Conservation (phyloP, 306 rosid species). For the Elaeagnus macrophylla region DNA sequence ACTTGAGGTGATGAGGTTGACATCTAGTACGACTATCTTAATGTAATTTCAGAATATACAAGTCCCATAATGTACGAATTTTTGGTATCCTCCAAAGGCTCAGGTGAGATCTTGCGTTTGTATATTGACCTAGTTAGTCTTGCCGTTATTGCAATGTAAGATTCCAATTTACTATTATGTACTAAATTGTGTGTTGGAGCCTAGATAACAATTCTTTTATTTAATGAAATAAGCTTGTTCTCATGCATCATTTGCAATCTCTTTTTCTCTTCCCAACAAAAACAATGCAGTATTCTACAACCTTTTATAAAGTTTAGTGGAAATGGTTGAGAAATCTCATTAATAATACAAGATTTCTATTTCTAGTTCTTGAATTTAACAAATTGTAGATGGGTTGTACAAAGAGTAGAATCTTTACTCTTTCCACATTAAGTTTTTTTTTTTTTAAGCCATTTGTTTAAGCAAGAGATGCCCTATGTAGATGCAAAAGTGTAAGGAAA, state of each 20-base stretch:
- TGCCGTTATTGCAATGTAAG: slow-evolving; percentile 18
- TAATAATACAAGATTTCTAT: no score
- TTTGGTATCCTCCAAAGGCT: slow-evolving; percentile 34
- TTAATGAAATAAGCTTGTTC: slow-evolving; percentile 26
- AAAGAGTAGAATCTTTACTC: background rate
- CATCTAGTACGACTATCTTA: slow-evolving; percentile 17
- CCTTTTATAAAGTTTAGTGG: background rate
- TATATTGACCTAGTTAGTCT: slow-evolving; percentile 38
- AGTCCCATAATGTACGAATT: slow-evolving; percentile 22
- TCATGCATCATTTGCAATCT: background rate
- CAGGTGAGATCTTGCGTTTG: slow-evolving; percentile 23
- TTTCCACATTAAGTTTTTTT: no score
- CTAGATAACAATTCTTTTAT: slow-evolving; percentile 42
- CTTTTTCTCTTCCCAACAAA: background rate
- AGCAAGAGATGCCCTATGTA: no score
- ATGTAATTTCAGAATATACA: slow-evolving; percentile 21
- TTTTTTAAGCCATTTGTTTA: no score
- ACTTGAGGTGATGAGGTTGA: slow-evolving; percentile 24
- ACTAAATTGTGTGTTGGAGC: slow-evolving; percentile 27
- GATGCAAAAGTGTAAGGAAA: no score
- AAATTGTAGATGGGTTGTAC: background rate
- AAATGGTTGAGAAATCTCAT: background rate
- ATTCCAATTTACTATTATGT: slow-evolving; percentile 24
- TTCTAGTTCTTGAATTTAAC: no score
- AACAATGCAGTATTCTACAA: background rate